Evolutionary conservation across 805 yeast genomes (phyloP).

Genomic region (Hemisphaericaspora nanyangensis): DNA sequence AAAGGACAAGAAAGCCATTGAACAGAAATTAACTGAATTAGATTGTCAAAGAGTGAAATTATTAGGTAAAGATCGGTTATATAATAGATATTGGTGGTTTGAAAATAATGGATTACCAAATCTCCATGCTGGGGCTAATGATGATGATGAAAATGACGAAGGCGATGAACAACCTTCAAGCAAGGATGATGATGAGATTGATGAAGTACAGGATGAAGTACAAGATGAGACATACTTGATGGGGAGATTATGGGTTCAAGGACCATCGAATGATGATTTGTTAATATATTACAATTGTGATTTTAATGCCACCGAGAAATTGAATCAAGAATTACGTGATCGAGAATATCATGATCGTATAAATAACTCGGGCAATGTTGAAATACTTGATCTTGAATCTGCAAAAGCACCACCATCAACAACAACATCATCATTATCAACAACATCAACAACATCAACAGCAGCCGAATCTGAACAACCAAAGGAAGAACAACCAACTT

Average conservation of each 20-base stretch:
- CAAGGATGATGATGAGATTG: slow-evolving; percentile 23
- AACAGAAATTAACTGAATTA: slow-evolving; percentile 57
- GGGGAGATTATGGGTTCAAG: slow-evolving; percentile 90
- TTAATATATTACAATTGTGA: slow-evolving; percentile 16
- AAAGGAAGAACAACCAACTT: slow-evolving; percentile 17
- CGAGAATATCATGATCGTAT: slow-evolving; percentile 33
- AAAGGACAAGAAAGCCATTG: slow-evolving; percentile 49
- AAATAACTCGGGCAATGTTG: no score
- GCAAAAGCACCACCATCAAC: not conserved
- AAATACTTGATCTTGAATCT: not conserved
- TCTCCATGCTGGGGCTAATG: slow-evolving; percentile 33
- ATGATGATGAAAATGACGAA: slow-evolving; percentile 36
- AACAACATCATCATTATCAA: not conserved
- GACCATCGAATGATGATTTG: slow-evolving; percentile 60
- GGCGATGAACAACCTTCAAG: slow-evolving; percentile 21
- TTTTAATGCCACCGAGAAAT: slow-evolving; percentile 12
- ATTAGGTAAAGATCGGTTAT: slow-evolving; percentile 79
- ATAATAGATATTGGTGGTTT: slow-evolving; percentile 93
- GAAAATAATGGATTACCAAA: slow-evolving; percentile 79
- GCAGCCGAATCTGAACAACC: slow-evolving; percentile 4
- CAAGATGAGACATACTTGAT: slow-evolving; percentile 59
- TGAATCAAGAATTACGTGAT: slow-evolving; percentile 5
- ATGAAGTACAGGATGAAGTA: slow-evolving; percentile 44
- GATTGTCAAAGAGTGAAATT: slow-evolving; percentile 75
- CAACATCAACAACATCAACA: not conserved